These are phyloP conservation scores for Phialemoniopsis sp. DNA, from an alignment of 2,329 filamentous ascomycete species.

Conservation along the genomic window DNA sequence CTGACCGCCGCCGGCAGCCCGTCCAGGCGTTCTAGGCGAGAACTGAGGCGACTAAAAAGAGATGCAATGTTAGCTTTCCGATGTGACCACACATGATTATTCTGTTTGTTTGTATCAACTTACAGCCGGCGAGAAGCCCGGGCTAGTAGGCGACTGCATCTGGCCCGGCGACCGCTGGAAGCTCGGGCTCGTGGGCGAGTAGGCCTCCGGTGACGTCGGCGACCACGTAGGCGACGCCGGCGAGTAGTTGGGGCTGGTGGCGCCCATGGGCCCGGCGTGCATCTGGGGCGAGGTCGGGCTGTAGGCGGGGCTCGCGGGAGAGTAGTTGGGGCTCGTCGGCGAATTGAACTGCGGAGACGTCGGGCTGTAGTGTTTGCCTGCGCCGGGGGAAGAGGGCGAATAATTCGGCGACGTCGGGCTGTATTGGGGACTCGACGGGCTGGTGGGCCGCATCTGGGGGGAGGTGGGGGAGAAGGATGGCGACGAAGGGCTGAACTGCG, in stretches of 20 bases:
- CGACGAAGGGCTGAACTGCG: constrained; percentile 59
- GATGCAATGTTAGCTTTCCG: not conserved
- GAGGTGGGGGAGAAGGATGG: constrained; percentile 62
- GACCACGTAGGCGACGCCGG: constrained; percentile 76
- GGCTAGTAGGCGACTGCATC: constrained; percentile 60
- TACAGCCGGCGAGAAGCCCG: constrained; percentile 67
- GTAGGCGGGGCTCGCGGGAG: constrained; percentile 67
- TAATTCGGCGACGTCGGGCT: constrained; percentile 64
- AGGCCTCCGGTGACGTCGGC: constrained; percentile 64
- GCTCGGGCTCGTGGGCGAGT: constrained; percentile 60
- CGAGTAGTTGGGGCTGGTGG: constrained; percentile 58
- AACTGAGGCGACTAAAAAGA: constrained; percentile 35
- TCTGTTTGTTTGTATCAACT: too few relatives aligned
- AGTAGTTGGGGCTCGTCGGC: constrained; percentile 70
- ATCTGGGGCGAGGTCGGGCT: constrained; percentile 63
- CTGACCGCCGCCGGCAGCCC: constrained; percentile 27
- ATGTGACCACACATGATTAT: too few relatives aligned
- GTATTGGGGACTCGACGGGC: constrained; percentile 56
- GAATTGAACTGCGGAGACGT: constrained; percentile 77
- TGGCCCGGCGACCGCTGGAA: constrained; percentile 52
- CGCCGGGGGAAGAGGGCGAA: constrained; percentile 57
- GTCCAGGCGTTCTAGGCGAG: constrained; percentile 39
- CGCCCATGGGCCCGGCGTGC: constrained; percentile 18
- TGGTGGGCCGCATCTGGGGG: constrained; percentile 51
- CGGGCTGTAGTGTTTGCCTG: constrained; percentile 54